Evolutionary conservation across 768 basidiomycete species (phyloP).

Genomic region (Porpolomopsis calyptriformis): DNA sequence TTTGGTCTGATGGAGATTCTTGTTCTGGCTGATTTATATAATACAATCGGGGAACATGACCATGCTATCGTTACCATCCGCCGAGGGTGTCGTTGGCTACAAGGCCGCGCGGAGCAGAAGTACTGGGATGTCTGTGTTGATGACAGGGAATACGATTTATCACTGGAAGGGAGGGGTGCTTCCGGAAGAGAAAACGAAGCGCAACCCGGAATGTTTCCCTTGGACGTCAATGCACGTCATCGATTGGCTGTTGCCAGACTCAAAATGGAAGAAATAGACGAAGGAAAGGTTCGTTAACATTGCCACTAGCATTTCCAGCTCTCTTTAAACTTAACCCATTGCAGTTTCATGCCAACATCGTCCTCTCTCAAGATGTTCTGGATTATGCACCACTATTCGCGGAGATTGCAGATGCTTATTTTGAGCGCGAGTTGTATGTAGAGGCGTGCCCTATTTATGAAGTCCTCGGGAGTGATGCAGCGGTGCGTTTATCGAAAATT

Average conservation of each 20-base stretch:
- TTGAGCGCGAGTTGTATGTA: constrained; percentile 62
- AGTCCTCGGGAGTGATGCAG: constrained; percentile 60
- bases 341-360: constrained; percentile 67
- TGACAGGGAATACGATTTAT: constrained; percentile 78
- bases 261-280: constrained; percentile 65
- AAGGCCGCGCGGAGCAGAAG: constrained; percentile 59
- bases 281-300: constrained; percentile 58
- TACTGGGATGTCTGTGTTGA: constrained; percentile 79
- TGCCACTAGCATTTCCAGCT: not conserved
- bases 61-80: constrained; percentile 60
- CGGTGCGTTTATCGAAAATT: constrained; percentile 32
- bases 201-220: constrained; percentile 44
- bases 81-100: constrained; percentile 81
- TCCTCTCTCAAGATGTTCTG: constrained; percentile 59
- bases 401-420: constrained; percentile 81
- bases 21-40: constrained; percentile 76
- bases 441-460: constrained; percentile 78
- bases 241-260: constrained; percentile 76
- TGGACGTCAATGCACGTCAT: constrained; percentile 75
- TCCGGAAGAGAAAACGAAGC: constrained; percentile 34
- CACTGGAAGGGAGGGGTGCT: constrained; percentile 19
- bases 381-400: constrained; percentile 72
- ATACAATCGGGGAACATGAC: constrained; percentile 57
- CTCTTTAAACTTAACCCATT: not conserved
- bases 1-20: constrained; percentile 66